Evolutionary conservation across 75 land plant species (phyloP).

Genomic region (Chamaecyparis obtusa): DNA sequence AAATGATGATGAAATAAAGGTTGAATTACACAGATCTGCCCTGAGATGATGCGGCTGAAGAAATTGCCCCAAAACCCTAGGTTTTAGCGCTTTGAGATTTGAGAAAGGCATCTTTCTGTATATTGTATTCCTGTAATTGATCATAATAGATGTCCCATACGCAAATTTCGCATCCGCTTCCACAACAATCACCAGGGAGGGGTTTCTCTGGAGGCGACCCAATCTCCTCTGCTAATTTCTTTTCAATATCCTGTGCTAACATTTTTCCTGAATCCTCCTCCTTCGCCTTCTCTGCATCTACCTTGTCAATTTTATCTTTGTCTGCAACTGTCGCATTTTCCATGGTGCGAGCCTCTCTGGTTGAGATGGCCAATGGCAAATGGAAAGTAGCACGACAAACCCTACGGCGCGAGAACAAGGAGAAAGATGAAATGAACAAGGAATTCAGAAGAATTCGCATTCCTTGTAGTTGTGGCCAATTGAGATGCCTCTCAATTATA

Average conservation of each 20-base stretch:
- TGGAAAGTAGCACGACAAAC: neutral
- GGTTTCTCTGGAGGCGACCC: conserved; percentile 85
- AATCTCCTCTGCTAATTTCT: conserved; percentile 12
- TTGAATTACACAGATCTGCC: neutral
- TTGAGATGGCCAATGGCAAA: neutral
- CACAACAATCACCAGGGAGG: conserved; percentile 90
- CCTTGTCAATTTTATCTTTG: neutral
- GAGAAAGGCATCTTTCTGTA: neutral
- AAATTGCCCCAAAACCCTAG: neutral
- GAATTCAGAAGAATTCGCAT: too few relatives aligned
- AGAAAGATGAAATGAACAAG: too few relatives aligned
- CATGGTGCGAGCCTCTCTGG: neutral
- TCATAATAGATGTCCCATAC: conserved; percentile 95
- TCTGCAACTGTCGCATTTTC: neutral
- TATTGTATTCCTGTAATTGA: conserved; percentile 63
- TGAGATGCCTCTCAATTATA: too few relatives aligned
- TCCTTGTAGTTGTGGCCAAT: too few relatives aligned
- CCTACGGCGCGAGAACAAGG: too few relatives aligned
- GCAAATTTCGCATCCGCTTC: conserved; percentile 87
- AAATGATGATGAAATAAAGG: neutral
- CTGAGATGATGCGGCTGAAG: neutral
- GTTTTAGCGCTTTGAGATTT: neutral
- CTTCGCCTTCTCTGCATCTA: neutral
- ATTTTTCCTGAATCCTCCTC: neutral
- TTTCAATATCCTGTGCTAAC: conserved; percentile 3